Percentiles rank a stretch among this genome's conserved stretches.
Conservation (phyloP, 2,329 filamentous ascomycete species). For the Pseudogymnoascus sp. region DNA sequence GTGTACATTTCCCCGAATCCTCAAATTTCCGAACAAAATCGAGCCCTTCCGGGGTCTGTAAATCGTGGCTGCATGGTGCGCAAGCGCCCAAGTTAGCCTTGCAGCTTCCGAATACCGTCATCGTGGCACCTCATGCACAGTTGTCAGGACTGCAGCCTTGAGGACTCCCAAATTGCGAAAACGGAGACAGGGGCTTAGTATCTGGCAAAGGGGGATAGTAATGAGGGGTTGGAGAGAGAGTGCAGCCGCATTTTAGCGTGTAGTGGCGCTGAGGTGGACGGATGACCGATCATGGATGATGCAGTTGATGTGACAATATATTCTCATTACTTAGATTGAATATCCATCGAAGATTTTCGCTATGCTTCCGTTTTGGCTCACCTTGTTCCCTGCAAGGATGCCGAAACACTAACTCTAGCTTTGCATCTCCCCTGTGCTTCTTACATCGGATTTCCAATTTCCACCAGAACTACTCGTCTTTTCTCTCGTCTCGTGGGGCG, state of each 20-base stretch:
- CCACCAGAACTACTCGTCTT: conserved; percentile 27
- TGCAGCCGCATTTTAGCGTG: not conserved
- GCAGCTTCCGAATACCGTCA: conserved; percentile 4
- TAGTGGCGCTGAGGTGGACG: not conserved
- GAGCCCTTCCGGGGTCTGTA: not conserved
- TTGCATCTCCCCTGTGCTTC: not conserved
- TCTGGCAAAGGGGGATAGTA: not conserved
- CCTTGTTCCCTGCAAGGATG: not conserved
- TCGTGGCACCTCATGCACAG: not conserved
- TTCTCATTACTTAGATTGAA: not conserved
- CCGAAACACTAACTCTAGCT: conserved; percentile 3
- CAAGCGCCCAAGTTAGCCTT: conserved; percentile 2
- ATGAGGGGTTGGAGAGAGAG: not conserved
- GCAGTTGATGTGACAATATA: conserved; percentile 4
- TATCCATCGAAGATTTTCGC: conserved; percentile 6
- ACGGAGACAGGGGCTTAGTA: not conserved
- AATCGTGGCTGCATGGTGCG: not conserved
- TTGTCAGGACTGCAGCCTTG: not conserved
- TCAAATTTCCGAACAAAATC: not conserved
- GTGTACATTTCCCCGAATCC: conserved; percentile 4
- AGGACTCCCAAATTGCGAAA: not conserved
- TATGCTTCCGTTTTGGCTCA: conserved; percentile 6
- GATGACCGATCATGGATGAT: not conserved
- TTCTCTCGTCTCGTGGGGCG: conserved; percentile 23
- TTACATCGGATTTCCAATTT: conserved; percentile 19